Base-by-base conservation (phyloP, 179 eudicot species). In the Corrigiola litoralis region DNA sequence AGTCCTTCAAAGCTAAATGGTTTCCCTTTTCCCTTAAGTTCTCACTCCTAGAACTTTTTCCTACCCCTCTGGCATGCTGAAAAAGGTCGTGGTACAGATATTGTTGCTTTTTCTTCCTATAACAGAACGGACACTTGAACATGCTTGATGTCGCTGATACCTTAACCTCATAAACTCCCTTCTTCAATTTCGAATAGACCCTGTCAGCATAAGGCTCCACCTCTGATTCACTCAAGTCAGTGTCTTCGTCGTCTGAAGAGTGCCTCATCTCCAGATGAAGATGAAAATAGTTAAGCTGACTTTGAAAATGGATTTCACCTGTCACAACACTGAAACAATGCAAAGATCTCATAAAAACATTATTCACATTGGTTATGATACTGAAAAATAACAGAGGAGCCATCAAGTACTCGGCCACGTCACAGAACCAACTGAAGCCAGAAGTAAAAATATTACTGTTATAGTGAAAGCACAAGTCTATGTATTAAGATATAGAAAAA, bases 51-150 rank as follows among this genome's bases (percentile, higher is more conserved):
- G 54, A 66, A 45, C 85, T 85, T 72, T 78, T 87, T 5, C 76
- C 80, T 13, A 73, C 49, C 5, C 65, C 65, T 28, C 24, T 73
- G 27, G 84, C 80, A 69, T 82, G 87, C 27, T 77, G 67, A 37
- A 80, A 10, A 29, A 80, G 56, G 33, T 74, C 86, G 23, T 59
- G 9, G 37, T 65, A 71, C 0, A 6, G 4, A 61, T 77, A 82
- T 6, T 65, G 73, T 24, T 49, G 65, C 20, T 33, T 69, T 31
- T 33, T 56, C 66, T 36, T 76, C 17, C 46, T 71, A 32, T 0
- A 18, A 49, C 75, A 76, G 11, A 69, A 80, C 12, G 84, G 84
- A 52, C 80, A 80, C 42, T n/a, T 76, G 24, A 72, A 76, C 10
- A 33, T 18, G 25, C 23, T 53, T 14, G 47, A 28, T 21, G n/a